Evolutionary conservation across 495 filamentous ascomycete genomes (phyloP), one percentile per base, ranked within the genome.

Genomic region (Aspergillus conjunctus): DNA sequence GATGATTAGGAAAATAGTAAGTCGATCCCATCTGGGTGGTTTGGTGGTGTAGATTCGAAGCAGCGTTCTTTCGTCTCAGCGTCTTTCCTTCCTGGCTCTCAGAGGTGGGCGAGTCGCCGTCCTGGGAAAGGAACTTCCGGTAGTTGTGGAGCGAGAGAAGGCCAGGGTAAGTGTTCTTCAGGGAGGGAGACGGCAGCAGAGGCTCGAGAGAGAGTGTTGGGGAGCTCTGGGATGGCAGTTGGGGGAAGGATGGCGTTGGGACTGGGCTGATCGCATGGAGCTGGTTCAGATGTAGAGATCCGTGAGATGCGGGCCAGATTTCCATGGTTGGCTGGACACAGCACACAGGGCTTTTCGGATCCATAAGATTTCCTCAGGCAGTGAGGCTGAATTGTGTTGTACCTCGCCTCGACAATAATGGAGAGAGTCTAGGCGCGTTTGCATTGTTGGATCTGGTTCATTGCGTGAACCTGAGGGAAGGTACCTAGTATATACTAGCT

Each of bases 21-120:
- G n/a, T 14, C 17, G 44, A 44, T 21, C 52, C 67, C 48, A 63
- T 48, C 39, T 64, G 55, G 21, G 58, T 51, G 14, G 64, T 58
- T 31, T 67, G 64, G 30, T 70, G 66, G 51, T 76, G 71, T 46
- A 77, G 66, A 66, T 76, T 73, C 26, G 65, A 56, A 7, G 66
- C 72, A 18, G 68, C 73, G 14, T 71, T 70, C 57, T 77, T 79
- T 41, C 77, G 75, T 53, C 72, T 70, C 51, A 79, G 66, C 30
- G 59, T 69, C 50, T 67, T 69, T 37, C 52, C 53, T 32, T 66
- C 67, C 15, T 66, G 58, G 57, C 50, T 46, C 21, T 65, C 63
- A 33, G 60, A 15, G 8, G 59, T 44, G 31, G 55, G 32, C 18
- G 56, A 59, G 14, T 63, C 57, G 46, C 59, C 33, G 46, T 56